Percentiles rank a stretch among this genome's conserved stretches.
phyloP scores from a whole-genome alignment of 306 rosid species.

The Chamaecrista fasciculata region DNA sequence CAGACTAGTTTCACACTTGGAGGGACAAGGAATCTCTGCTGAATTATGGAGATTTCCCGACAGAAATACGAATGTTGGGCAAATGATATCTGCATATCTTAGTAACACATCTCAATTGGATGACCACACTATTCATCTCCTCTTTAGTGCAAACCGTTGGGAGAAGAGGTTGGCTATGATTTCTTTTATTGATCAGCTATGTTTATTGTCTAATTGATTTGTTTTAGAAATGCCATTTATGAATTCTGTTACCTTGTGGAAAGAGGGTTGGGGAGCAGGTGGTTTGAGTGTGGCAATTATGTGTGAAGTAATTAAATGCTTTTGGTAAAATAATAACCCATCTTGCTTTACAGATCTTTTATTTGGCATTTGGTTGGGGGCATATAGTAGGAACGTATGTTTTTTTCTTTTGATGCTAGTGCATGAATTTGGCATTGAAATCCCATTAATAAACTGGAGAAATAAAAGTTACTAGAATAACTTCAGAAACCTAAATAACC shows the following conservation, averaged over 20 bases:
- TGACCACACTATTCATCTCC: slow-evolving; percentile 84
- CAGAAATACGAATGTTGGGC: slow-evolving; percentile 76
- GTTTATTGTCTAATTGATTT: slow-evolving; percentile 7
- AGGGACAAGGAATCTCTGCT: slow-evolving; percentile 62
- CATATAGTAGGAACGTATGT: slow-evolving; percentile 5
- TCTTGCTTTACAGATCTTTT: neutral
- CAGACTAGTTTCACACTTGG: slow-evolving; percentile 60
- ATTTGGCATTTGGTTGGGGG: neutral
- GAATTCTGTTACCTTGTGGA: slow-evolving; percentile 1
- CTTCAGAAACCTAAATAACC: slow-evolving; percentile 11
- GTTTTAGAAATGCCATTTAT: neutral
- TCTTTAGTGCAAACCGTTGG: slow-evolving; percentile 97
- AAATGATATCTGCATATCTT: slow-evolving; percentile 91
- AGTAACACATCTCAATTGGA: slow-evolving; percentile 76
- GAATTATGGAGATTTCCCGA: slow-evolving; percentile 91
- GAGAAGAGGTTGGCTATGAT: slow-evolving; percentile 68
- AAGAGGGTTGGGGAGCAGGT: neutral
- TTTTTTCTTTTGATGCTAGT: neutral
- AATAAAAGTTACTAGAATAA: neutral
- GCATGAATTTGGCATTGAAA: neutral
- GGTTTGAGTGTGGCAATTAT: slow-evolving; percentile 9
- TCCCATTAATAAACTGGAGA: neutral
- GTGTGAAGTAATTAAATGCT: neutral
- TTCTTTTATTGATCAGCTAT: neutral
- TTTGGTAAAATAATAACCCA: neutral